Base-by-base conservation (phyloP, 2,329 filamentous ascomycete genomes). In the Cordyceps cateniannulata region DNA sequence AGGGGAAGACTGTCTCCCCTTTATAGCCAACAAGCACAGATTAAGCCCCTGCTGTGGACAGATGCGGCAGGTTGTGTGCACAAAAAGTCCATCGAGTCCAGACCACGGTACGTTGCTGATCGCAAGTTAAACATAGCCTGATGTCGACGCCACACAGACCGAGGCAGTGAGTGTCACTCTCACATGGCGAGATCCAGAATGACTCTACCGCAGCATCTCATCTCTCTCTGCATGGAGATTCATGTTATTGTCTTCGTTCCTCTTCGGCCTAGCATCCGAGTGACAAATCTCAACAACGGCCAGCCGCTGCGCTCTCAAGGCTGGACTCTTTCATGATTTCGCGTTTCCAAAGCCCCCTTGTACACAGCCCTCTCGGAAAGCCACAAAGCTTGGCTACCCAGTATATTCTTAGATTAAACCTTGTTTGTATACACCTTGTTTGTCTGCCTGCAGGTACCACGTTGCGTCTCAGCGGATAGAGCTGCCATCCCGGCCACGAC, bases 381-480 rank as follows among this genome's bases (percentile, higher is more conserved):
- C 50, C 50, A 52, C 32, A 16, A 27, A 27, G 29, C 49, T 38
- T 52, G 14, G 48, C 18, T 20, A 9, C 32, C 48, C 27, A 12
- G 6, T 20, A 12, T 50, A 50, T 32, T 50, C 32, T 50, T 50
- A 50, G 48, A 16, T 35, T 27, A 10, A n/a, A n/a, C n/a, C n/a
- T n/a, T n/a, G n/a, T n/a, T n/a, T n/a, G n/a, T n/a, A n/a, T n/a
- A n/a, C n/a, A n/a, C n/a, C n/a, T n/a, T n/a, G n/a, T n/a, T n/a
- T n/a, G n/a, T n/a, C n/a, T n/a, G n/a, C n/a, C 51, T 44, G 51
- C 51, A 53, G 51, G 51, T 53, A 53, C 51, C 35, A 14, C 32
- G 32, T 2, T 5, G 29, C 29, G n/a, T 48, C 3, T 14, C 12
- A 18, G 22, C 22, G 35, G 27, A 42, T 27, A n/a, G 24, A 10